A percentile compares a stretch with the other conserved stretches of the same genome.
These are phyloP conservation scores for Cydonia oblonga DNA, from an alignment of 331 rosid species.

Conservation along the genomic window DNA sequence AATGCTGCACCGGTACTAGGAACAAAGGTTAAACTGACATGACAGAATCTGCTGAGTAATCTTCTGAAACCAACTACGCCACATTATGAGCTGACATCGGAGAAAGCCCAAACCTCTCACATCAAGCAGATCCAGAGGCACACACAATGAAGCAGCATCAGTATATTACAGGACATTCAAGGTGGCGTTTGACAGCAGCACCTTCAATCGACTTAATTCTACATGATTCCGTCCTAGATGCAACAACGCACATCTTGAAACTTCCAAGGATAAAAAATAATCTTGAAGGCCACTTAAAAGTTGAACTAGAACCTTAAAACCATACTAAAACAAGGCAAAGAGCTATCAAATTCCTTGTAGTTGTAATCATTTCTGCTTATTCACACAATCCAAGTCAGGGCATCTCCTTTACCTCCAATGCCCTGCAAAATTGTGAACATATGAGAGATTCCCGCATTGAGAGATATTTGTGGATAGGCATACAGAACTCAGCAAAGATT, in stretches of 20 bases:
- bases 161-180: neutral
- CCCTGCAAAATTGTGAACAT: slow-evolving; percentile 31
- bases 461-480: slow-evolving; percentile 6
- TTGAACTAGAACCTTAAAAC: slow-evolving; percentile 1
- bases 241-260: slow-evolving; percentile 18
- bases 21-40: neutral
- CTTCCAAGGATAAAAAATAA: slow-evolving; percentile 16
- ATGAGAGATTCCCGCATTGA: slow-evolving; percentile 13
- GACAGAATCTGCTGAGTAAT: slow-evolving; percentile 1
- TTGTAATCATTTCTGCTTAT: slow-evolving; percentile 20
- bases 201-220: slow-evolving; percentile 7
- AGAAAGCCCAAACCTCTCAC: slow-evolving; percentile 3
- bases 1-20: neutral
- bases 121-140: slow-evolving; percentile 9
- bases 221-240: slow-evolving; percentile 13
- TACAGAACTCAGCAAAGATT: neutral
- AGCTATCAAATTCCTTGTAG: slow-evolving; percentile 20
- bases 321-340: slow-evolving; percentile 8
- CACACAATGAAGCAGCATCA: neutral
- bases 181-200: neutral
- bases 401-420: slow-evolving; percentile 23
- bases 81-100: slow-evolving; percentile 4
- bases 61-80: slow-evolving; percentile 10
- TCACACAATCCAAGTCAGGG: slow-evolving; percentile 21
- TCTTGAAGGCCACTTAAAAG: neutral